Percentiles rank a stretch among this genome's conserved stretches.
phyloP scores from a whole-genome alignment of 169 alveolate species.

The Plasmodium reichenowi region DNA sequence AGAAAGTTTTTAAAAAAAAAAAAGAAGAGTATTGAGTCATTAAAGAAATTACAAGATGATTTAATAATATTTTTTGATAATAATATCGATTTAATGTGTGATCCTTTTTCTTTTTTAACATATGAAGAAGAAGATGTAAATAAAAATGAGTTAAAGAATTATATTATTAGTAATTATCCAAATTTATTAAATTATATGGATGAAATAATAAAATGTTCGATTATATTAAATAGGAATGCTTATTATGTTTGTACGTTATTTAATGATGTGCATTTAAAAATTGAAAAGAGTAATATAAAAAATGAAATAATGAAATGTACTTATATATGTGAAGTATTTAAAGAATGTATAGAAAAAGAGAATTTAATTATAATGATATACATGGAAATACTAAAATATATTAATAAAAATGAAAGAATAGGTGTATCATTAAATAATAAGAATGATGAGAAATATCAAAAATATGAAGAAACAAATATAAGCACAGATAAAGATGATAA shows the following conservation, averaged over 20 bases:
- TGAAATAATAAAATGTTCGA: slow-evolving; percentile 43
- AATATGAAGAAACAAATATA: neutral
- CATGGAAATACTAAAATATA: slow-evolving; percentile 23
- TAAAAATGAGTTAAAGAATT: slow-evolving; percentile 35
- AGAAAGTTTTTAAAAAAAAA: slow-evolving; percentile 22
- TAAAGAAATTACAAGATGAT: slow-evolving; percentile 45
- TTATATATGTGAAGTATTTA: slow-evolving; percentile 40
- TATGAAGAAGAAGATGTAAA: slow-evolving; percentile 75
- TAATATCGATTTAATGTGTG: slow-evolving; percentile 22
- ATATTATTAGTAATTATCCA: slow-evolving; percentile 15
- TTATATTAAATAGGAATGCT: slow-evolving; percentile 44
- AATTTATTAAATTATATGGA: slow-evolving; percentile 28
- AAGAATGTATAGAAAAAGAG: slow-evolving; percentile 69
- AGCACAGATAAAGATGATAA: neutral
- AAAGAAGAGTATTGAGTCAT: slow-evolving; percentile 1
- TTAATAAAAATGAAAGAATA: slow-evolving; percentile 45
- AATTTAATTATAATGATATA: slow-evolving; percentile 70
- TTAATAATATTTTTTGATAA: slow-evolving; percentile 22
- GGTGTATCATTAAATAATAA: slow-evolving; percentile 14
- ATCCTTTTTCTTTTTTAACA: slow-evolving; percentile 57
- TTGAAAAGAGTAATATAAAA: slow-evolving; percentile 23
- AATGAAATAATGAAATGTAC: slow-evolving; percentile 32
- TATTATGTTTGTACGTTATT: slow-evolving; percentile 34
- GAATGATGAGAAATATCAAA: neutral
- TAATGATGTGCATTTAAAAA: slow-evolving; percentile 39